phyloP scores from a whole-genome alignment of 148 eudicot genomes.

The Vaccinium corymbosum region DNA sequence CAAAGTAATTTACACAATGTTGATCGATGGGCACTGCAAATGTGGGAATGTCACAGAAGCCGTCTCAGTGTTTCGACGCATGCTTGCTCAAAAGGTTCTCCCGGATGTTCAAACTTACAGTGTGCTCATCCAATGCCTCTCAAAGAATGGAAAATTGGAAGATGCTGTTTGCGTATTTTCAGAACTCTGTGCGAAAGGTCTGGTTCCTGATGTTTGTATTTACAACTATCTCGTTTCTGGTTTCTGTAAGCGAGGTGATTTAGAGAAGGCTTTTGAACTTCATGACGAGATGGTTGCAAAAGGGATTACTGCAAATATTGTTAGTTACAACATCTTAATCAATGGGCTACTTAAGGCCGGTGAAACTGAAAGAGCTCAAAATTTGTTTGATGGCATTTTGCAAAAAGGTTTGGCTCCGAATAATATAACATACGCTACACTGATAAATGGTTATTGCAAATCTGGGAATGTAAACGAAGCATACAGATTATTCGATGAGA shows the following conservation, averaged over 20 bases:
- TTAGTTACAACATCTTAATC: constrained; percentile 68
- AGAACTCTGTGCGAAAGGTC: constrained; percentile 45
- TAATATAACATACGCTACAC: constrained; percentile 60
- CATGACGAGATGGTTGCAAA: constrained; percentile 53
- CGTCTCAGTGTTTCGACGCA: constrained; percentile 38
- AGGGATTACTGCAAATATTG: constrained; percentile 61
- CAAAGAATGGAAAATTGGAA: constrained; percentile 55
- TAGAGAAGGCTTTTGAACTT: constrained; percentile 50
- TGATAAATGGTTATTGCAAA: constrained; percentile 79
- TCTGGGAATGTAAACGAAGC: constrained; percentile 47
- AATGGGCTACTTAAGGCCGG: constrained; percentile 68
- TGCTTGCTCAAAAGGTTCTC: constrained; percentile 43
- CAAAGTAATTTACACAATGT: constrained; percentile 44
- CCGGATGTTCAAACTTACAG: constrained; percentile 58
- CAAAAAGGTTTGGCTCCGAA: constrained; percentile 47
- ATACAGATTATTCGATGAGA: constrained; percentile 52
- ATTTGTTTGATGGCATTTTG: constrained; percentile 44
- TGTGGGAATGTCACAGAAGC: constrained; percentile 52
- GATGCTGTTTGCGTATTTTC: constrained; percentile 50
- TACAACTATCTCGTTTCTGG: constrained; percentile 74
- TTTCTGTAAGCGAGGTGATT: constrained; percentile 55
- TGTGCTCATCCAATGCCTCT: constrained; percentile 61
- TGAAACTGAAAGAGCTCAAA: constrained; percentile 46
- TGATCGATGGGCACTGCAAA: constrained; percentile 76
- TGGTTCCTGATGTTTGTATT: constrained; percentile 66